Evolutionary conservation across 805 yeast species (phyloP).

Genomic region (Sugiyamaella valdiviana): DNA sequence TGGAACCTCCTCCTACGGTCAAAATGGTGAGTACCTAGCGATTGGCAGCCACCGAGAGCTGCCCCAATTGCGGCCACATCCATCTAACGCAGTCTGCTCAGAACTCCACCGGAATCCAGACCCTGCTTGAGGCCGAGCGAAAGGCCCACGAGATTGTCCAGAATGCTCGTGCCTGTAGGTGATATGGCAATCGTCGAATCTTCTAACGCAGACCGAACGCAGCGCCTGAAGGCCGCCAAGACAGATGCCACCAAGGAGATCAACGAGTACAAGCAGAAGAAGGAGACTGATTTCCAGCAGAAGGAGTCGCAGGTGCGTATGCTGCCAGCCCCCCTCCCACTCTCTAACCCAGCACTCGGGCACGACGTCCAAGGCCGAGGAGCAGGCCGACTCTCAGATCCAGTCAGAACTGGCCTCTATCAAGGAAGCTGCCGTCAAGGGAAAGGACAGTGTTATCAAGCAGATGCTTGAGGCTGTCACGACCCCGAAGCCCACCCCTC

Average conservation of each 20-base stretch:
- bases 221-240: slow-evolving; percentile 88
- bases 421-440: slow-evolving; percentile 53
- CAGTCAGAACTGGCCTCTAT: slow-evolving; percentile 65
- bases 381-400: slow-evolving; percentile 70
- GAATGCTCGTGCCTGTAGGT: slow-evolving; percentile 80
- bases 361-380: slow-evolving; percentile 67
- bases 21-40: background rate
- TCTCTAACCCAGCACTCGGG: slow-evolving; percentile 48
- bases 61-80: background rate
- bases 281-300: slow-evolving; percentile 73
- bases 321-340: background rate
- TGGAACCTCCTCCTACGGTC: background rate
- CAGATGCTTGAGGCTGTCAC: slow-evolving; percentile 74
- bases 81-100: slow-evolving; percentile 35
- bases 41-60: background rate
- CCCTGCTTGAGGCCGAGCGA: slow-evolving; percentile 79
- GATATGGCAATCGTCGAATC: background rate
- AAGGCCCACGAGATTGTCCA: slow-evolving; percentile 95
- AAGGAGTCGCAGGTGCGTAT: slow-evolving; percentile 51
- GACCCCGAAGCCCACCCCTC: slow-evolving; percentile 75
- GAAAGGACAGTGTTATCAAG: slow-evolving; percentile 63
- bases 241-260: slow-evolving; percentile 88
- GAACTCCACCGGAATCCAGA: slow-evolving; percentile 57
- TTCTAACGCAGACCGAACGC: slow-evolving; percentile 54
- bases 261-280: slow-evolving; percentile 73